These are phyloP conservation scores for Paramecium bursaria DNA, from an alignment of 73 alveolate species.

Conservation along the genomic window DNA sequence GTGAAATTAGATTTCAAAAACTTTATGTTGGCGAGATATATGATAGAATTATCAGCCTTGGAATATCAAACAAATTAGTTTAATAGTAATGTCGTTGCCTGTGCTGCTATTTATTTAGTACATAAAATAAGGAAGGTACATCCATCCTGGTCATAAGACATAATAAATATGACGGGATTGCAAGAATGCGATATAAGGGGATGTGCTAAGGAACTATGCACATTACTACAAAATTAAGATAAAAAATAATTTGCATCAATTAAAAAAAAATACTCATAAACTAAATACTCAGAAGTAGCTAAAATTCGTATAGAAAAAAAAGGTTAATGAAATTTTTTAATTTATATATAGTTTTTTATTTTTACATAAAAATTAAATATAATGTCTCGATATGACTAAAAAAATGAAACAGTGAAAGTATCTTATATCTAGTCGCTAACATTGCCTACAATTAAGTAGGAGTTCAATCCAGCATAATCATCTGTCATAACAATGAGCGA, in stretches of 20 bases:
- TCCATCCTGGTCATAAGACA: conserved; percentile 59
- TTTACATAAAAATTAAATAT: no score
- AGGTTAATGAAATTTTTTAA: no score
- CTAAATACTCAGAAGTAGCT: conserved; percentile 62
- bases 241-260: conserved; percentile 44
- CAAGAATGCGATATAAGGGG: conserved; percentile 54
- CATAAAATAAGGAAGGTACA: conserved; percentile 65
- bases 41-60: conserved; percentile 52
- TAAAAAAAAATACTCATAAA: conserved; percentile 58
- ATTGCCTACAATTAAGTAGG: no score
- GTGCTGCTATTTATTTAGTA: conserved; percentile 67
- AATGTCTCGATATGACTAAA: no score
- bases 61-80: conserved; percentile 45
- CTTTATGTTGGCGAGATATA: conserved; percentile 61
- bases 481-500: no score
- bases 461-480: no score
- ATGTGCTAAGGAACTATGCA: conserved; percentile 66
- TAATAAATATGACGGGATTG: conserved; percentile 65
- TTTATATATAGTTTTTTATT: no score
- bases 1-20: conserved; percentile 43
- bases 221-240: conserved; percentile 35
- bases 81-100: conserved; percentile 59
- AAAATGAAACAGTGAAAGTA: no score
- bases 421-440: no score
- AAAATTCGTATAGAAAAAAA: conserved; percentile 59